Conservation (phyloP, 2,329 filamentous ascomycete species). For the Plenodomus tracheiphilus region DNA sequence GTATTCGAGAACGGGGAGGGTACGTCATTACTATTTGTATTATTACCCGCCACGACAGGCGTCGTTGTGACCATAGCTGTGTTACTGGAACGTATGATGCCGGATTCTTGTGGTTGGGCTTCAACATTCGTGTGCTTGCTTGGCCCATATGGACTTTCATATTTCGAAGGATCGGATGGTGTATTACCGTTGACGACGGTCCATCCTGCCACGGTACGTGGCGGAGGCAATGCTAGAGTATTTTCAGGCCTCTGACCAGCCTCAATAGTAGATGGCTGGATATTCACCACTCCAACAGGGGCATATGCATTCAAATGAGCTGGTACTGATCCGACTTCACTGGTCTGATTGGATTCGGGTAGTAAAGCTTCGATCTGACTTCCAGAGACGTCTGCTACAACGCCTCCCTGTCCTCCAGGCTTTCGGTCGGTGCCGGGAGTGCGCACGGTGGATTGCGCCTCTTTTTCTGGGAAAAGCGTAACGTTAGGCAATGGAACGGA, state of each 20-base stretch:
- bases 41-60: no score
- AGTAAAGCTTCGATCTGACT: neutral
- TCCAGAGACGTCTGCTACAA: neutral
- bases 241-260: neutral
- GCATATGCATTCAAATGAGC: neutral
- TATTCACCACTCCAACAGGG: neutral
- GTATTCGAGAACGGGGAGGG: no score
- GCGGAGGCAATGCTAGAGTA: neutral
- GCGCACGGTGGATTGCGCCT: no score
- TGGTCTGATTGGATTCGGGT: neutral
- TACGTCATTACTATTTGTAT: neutral
- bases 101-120: neutral
- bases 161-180: neutral
- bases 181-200: neutral
- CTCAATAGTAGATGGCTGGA: neutral
- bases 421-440: no score
- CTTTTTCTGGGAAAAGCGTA: no score
- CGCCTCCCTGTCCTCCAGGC: no score
- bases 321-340: neutral
- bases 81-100: no score
- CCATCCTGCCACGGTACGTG: neutral
- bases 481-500: no score
- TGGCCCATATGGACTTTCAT: neutral
- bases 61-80: neutral
- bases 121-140: neutral